These are phyloP conservation scores for Paradendryphiella salina DNA, from an alignment of 2,329 filamentous ascomycete genomes.

Conservation along the genomic window DNA sequence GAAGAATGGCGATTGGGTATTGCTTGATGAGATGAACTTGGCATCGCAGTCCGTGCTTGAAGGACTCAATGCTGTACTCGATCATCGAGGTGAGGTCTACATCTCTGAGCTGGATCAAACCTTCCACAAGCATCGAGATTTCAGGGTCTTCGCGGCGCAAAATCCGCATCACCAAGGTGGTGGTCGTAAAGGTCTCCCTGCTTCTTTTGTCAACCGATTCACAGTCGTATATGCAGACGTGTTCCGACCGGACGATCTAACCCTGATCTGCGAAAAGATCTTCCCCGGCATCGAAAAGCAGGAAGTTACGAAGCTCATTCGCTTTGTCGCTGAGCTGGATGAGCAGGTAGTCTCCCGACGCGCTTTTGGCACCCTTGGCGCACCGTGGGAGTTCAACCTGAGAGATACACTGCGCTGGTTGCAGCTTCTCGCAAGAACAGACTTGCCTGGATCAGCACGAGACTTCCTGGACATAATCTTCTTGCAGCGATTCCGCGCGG, in stretches of 20 bases:
- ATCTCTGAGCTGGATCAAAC: constrained; percentile 93
- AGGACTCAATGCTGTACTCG: constrained; percentile 92
- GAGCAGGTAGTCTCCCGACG: constrained; percentile 64
- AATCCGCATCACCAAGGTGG: constrained; percentile 98
- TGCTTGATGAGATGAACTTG: constrained; percentile 98
- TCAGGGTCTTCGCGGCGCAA: constrained; percentile 94
- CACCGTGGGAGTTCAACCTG: constrained; percentile 95
- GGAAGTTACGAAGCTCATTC: constrained; percentile 69
- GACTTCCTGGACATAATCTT: constrained; percentile 85
- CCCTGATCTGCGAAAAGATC: constrained; percentile 76
- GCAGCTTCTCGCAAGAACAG: constrained; percentile 65
- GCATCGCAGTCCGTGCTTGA: constrained; percentile 96
- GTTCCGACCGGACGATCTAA: constrained; percentile 78
- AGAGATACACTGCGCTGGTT: constrained; percentile 90
- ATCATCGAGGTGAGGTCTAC: constrained; percentile 94
- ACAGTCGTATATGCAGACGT: constrained; percentile 96
- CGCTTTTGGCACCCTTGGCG: constrained; percentile 61
- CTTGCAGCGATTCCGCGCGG: constrained; percentile 80
- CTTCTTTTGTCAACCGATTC: constrained; percentile 97
- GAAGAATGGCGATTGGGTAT: constrained; percentile 95
- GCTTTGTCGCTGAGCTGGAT: constrained; percentile 80
- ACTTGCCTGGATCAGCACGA: constrained; percentile 61
- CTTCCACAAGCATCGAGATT: constrained; percentile 85
- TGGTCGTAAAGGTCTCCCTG: constrained; percentile 89
- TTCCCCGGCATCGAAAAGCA: constrained; percentile 66